phyloP scores from a whole-genome alignment of 2,329 filamentous ascomycete species.

The Cytospora piceae region DNA sequence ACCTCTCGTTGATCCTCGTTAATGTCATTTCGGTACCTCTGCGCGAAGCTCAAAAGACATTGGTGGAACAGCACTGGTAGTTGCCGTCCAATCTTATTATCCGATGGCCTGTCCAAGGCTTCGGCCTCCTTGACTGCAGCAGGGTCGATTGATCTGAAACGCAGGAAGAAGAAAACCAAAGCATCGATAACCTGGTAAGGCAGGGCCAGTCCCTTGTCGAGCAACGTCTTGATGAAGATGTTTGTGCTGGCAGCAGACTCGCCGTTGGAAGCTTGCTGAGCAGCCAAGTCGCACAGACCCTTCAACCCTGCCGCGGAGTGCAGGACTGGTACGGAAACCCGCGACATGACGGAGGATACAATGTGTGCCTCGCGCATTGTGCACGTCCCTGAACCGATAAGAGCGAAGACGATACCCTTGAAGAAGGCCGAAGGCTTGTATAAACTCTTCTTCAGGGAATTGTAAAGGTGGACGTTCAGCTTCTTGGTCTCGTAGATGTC shows the following conservation, averaged over 20 bases:
- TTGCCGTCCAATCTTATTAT: slow-evolving; percentile 45
- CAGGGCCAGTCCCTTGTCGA: slow-evolving; percentile 96
- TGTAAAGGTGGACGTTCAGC: slow-evolving; percentile 85
- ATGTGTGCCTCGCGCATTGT: slow-evolving; percentile 92
- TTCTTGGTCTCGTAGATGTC: slow-evolving; percentile 95
- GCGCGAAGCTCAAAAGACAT: slow-evolving; percentile 86
- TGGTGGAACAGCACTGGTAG: slow-evolving; percentile 98
- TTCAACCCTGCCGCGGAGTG: slow-evolving; percentile 92
- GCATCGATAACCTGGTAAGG: slow-evolving; percentile 94
- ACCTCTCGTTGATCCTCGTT: slow-evolving; percentile 83
- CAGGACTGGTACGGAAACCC: slow-evolving; percentile 85
- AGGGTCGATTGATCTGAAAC: slow-evolving; percentile 75
- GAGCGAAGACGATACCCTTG: slow-evolving; percentile 91
- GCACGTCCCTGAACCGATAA: slow-evolving; percentile 84
- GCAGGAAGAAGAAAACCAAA: slow-evolving; percentile 93
- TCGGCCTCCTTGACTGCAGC: slow-evolving; percentile 58
- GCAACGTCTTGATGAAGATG: slow-evolving; percentile 87
- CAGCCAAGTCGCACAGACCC: slow-evolving; percentile 90
- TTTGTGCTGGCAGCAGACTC: slow-evolving; percentile 92
- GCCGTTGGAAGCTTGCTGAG: slow-evolving; percentile 81
- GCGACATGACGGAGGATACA: slow-evolving; percentile 80
- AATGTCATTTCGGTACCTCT: slow-evolving; percentile 93
- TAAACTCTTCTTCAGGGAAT: slow-evolving; percentile 85
- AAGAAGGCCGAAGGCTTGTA: slow-evolving; percentile 97
- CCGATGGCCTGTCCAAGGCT: slow-evolving; percentile 51